Base-by-base conservation (phyloP, 169 alveolate genomes). In the Plasmodium reichenowi region DNA sequence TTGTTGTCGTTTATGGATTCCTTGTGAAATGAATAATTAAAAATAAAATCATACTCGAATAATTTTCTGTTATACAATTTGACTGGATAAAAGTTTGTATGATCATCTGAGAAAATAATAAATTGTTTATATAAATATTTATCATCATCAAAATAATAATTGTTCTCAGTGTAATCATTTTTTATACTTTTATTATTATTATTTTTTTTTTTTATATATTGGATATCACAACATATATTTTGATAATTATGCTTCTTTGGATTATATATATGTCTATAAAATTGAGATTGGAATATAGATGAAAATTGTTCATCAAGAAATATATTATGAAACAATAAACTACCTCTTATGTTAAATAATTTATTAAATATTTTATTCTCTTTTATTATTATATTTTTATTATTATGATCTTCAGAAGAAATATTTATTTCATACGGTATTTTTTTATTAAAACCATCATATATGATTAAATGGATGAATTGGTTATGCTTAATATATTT, bases 51-150 rank as follows among this genome's bases (percentile, higher is more conserved):
- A 43, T 80, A 80, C 32, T 80, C 85, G 17, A 67, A 80, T 32
- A 80, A 50, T 56, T 48, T 70, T 43, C 90, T 66, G 58, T 80
- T 80, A 64, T 80, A 80, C 58, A 80, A 80, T n/a, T 68, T 67
- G 54, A 22, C 43, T 7, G 43, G 47, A 4, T 45, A 48, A 10
- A n/a, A 1, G 26, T 56, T 22, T 5, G 52, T 48, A 10, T 12
- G 1, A 56, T 15, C 6, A 58, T 66, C 90, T 15, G 20, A 43
- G 45, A 58, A 68, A 9, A 68, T n/a, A 12, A 10, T 32, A 32
- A 32, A 32, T 32, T 32, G 45, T 32, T 32, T 6, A 32, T 32
- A 32, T 32, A 32, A 32, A 32, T 32, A 32, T 32, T 4, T 32
- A 32, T 32, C 8, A 32, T 32, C 8, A 32, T 32, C 8, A 4